These are phyloP conservation scores for Nemania diffusa DNA, from an alignment of 2,329 filamentous ascomycete genomes.

Conservation along the genomic window DNA sequence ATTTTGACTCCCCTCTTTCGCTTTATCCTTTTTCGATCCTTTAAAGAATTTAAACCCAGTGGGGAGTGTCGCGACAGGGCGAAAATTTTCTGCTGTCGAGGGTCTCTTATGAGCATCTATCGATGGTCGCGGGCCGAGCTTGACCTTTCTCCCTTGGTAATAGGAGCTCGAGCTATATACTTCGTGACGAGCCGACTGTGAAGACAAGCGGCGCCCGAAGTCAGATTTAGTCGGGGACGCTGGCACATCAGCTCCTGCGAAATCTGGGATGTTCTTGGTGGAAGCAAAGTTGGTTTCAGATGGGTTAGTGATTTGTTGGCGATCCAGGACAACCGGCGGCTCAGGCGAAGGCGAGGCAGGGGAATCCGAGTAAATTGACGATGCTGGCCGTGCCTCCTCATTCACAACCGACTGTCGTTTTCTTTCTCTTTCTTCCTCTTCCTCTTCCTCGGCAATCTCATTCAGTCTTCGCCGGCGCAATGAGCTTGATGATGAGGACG, in stretches of 20 bases:
- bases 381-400: constrained; percentile 56
- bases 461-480: constrained; percentile 80
- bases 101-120: constrained; percentile 70
- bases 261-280: constrained; percentile 62
- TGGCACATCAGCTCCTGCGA: constrained; percentile 59
- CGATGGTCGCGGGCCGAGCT: constrained; percentile 87
- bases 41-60: constrained; percentile 79
- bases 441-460: constrained; percentile 93
- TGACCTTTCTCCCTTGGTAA: constrained; percentile 77
- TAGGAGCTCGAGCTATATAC: constrained; percentile 62
- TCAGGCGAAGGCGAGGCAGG: constrained; percentile 40
- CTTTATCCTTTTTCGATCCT: constrained; percentile 63
- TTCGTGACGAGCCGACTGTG: constrained; percentile 64
- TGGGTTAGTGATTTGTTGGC: constrained; percentile 61
- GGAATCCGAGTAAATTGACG: constrained; percentile 42
- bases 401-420: constrained; percentile 68
- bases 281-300: constrained; percentile 62
- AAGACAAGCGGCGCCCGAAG: constrained; percentile 57
- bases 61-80: constrained; percentile 82
- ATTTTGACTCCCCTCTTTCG: constrained; percentile 45
- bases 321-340: constrained; percentile 61
- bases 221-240: constrained; percentile 59
- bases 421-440: constrained; percentile 73
- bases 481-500: constrained; percentile 85
- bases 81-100: constrained; percentile 69